Percentiles rank a stretch among this genome's conserved stretches.
Conservation (phyloP, 2,329 filamentous ascomycete genomes). For the Curvularia lunata region DNA sequence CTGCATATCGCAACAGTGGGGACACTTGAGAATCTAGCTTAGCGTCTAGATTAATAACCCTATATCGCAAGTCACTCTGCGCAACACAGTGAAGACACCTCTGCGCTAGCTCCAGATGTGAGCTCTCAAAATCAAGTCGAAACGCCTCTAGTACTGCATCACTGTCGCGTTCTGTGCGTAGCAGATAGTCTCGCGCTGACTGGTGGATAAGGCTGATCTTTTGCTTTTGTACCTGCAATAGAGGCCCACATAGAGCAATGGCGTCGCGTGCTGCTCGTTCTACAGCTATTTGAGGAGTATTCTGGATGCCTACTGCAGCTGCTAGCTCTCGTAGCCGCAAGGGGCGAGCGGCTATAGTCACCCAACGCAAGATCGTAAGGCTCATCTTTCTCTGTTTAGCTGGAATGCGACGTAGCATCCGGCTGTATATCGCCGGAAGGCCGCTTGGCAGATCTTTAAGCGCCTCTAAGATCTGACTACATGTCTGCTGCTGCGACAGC, state of each 20-base stretch:
- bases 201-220: constrained; percentile 38
- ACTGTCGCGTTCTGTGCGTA: constrained; percentile 13
- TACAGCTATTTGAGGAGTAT: not conserved
- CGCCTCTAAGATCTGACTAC: constrained; percentile 10
- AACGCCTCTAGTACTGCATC: constrained; percentile 15
- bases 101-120: constrained; percentile 12
- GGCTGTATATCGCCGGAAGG: constrained; percentile 34
- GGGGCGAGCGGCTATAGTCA: too few species aligned
- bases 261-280: not conserved
- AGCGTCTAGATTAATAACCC: not conserved
- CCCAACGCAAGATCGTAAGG: constrained; percentile 23
- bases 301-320: constrained; percentile 2
- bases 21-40: not conserved
- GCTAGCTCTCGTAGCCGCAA: constrained; percentile 35
- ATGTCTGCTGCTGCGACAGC: constrained; percentile 16
- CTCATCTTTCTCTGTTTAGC: constrained; percentile 16
- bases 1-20: constrained; percentile 13
- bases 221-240: constrained; percentile 28
- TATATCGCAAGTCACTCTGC: not conserved
- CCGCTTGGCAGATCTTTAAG: constrained; percentile 30
- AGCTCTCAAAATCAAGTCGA: constrained; percentile 1
- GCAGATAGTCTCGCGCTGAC: constrained; percentile 40
- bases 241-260: constrained; percentile 20
- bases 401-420: constrained; percentile 27
- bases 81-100: not conserved